Evolutionary conservation across 148 eudicot species (phyloP).

Genomic region (Rhododendron griersonianum): DNA sequence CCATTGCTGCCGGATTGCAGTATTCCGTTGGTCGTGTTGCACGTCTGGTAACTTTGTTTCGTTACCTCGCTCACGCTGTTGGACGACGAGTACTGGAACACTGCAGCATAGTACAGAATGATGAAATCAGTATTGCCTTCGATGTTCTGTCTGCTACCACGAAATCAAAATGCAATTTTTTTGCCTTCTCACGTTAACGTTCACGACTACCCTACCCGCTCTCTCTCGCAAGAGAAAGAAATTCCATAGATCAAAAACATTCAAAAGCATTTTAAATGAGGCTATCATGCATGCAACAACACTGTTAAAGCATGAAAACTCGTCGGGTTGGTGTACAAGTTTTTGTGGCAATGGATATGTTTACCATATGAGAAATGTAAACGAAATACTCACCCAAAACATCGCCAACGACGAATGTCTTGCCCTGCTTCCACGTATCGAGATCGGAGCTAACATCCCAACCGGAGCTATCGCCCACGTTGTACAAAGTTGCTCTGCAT

Average conservation of each 20-base stretch:
- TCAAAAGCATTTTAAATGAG: neutral
- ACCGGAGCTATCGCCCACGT: constrained; percentile 68
- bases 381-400: constrained; percentile 48
- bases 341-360: neutral
- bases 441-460: constrained; percentile 93
- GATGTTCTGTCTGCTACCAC: neutral
- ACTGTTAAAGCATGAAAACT: neutral
- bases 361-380: neutral
- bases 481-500: constrained; percentile 56
- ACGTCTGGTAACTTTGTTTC: constrained; percentile 35
- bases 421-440: constrained; percentile 58
- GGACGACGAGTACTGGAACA: constrained; percentile 62
- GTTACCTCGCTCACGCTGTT: constrained; percentile 56
- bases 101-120: constrained; percentile 23
- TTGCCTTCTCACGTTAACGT: neutral
- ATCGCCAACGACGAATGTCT: constrained; percentile 68
- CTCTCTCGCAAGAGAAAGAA: too few relatives aligned
- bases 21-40: constrained; percentile 46
- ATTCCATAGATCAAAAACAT: too few relatives aligned
- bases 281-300: neutral
- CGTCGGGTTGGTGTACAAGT: neutral
- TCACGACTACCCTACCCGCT: neutral
- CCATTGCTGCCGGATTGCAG: constrained; percentile 43
- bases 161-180: neutral
- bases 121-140: neutral